These are phyloP conservation scores for Vigna mungo DNA, from an alignment of 306 rosid genomes.

Conservation along the genomic window DNA sequence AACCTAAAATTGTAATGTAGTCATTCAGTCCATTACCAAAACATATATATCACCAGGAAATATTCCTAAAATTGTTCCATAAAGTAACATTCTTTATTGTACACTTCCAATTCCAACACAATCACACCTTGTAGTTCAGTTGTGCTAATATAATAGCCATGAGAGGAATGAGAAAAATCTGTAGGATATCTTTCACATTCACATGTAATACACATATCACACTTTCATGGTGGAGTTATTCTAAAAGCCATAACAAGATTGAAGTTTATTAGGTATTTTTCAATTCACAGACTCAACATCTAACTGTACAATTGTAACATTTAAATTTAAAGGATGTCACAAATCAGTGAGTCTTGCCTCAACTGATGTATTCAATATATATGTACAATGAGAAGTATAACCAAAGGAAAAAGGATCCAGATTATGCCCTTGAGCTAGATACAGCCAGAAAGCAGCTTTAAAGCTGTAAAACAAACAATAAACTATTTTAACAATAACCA, in stretches of 20 bases:
- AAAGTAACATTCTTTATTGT: constrained; percentile 9
- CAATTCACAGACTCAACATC: constrained; percentile 1
- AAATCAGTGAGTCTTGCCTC: too few relatives aligned
- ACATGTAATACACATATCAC: not conserved
- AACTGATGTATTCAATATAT: too few relatives aligned
- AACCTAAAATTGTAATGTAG: too few relatives aligned
- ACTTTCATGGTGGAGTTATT: not conserved
- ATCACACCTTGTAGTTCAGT: not conserved
- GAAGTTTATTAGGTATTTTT: not conserved
- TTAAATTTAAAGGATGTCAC: too few relatives aligned
- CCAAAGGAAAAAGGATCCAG: too few relatives aligned
- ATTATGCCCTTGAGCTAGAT: too few relatives aligned
- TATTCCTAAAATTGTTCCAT: constrained; percentile 17
- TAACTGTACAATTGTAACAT: not conserved
- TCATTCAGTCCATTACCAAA: constrained; percentile 14
- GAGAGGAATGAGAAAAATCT: not conserved
- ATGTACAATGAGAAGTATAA: too few relatives aligned
- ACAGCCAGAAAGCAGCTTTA: too few relatives aligned
- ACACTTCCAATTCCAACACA: constrained; percentile 6
- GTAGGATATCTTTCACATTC: not conserved
- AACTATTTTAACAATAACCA: not conserved
- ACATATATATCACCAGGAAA: constrained; percentile 23
- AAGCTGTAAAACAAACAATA: too few relatives aligned
- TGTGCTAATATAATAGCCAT: not conserved
- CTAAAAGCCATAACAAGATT: not conserved